A percentile compares a stretch with the other conserved stretches of the same genome.
Evolutionary conservation across 192 early-diverging fungal species (phyloP).

Genomic region (Rhizophagus sp.): DNA sequence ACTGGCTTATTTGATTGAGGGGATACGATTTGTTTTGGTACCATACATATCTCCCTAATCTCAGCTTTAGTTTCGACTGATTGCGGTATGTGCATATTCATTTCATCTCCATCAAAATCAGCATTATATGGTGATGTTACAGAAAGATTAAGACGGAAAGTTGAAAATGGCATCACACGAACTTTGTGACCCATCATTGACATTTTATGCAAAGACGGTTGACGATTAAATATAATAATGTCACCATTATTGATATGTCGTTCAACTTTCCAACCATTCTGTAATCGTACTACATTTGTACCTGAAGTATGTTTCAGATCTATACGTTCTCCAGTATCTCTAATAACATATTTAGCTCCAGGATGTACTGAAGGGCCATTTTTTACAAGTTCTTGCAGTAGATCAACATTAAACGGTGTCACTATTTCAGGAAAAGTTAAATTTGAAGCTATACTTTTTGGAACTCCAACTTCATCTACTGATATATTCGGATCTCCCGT

Average conservation of each 20-base stretch:
- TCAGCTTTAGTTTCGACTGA: slow-evolving; percentile 96
- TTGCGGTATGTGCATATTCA: slow-evolving; percentile 99
- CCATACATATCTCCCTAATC: slow-evolving; percentile 96
- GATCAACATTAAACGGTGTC: slow-evolving; percentile 94
- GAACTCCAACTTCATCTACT: slow-evolving; percentile 99
- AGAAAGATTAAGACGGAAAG: slow-evolving; percentile 96
- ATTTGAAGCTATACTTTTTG: slow-evolving; percentile 94
- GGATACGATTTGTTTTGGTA: slow-evolving; percentile 94
- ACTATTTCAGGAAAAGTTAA: slow-evolving; percentile 97
- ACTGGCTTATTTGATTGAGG: slow-evolving; percentile 97
- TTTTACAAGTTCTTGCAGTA: slow-evolving; percentile 80
- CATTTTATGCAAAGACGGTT: slow-evolving; percentile 99
- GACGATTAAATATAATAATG: slow-evolving; percentile 98
- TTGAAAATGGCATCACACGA: slow-evolving; percentile 98
- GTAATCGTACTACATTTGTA: slow-evolving; percentile 79
- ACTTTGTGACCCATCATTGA: slow-evolving; percentile 99
- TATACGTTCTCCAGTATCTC: slow-evolving; percentile 91
- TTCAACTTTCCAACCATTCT: slow-evolving; percentile 92
- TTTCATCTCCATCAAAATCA: slow-evolving; percentile 99
- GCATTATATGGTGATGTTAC: slow-evolving; percentile 99
- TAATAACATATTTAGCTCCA: slow-evolving; percentile 96
- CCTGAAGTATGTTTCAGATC: slow-evolving; percentile 87
- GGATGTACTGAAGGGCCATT: slow-evolving; percentile 94
- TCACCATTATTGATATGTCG: slow-evolving; percentile 94
- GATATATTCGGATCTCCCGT: slow-evolving; percentile 97